Evolutionary conservation across 352 stramenopile species (phyloP).

Genomic region (Pythium volutum): DNA sequence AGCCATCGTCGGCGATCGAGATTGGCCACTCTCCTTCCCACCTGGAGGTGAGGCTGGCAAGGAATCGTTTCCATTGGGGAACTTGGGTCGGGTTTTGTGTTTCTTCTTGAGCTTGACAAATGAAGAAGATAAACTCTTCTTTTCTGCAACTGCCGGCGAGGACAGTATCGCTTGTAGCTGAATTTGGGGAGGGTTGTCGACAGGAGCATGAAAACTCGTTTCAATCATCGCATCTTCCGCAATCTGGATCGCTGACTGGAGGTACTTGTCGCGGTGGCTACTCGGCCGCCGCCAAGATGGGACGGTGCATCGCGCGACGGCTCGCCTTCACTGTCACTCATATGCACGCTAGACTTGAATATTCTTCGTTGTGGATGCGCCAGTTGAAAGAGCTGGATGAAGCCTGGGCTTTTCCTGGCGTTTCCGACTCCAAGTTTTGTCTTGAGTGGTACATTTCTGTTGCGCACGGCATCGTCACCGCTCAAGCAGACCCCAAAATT

Average conservation of each 20-base stretch:
- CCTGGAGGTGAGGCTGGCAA: conserved; percentile 10
- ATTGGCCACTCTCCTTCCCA: background rate
- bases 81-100: conserved; percentile 15
- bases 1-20: conserved; percentile 24
- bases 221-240: conserved; percentile 20
- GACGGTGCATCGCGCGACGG: background rate
- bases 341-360: background rate
- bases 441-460: conserved; percentile 90
- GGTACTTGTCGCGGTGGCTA: background rate
- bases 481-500: conserved; percentile 90
- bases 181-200: conserved; percentile 3
- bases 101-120: conserved; percentile 28
- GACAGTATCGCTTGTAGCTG: conserved; percentile 14
- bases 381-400: conserved; percentile 63
- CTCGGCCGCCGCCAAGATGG: background rate
- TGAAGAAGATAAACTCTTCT: conserved; percentile 14
- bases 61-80: background rate
- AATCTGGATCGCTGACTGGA: conserved; percentile 18
- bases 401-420: conserved; percentile 60
- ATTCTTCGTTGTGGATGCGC: conserved; percentile 4
- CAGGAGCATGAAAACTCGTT: background rate
- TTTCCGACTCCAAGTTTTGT: conserved; percentile 20
- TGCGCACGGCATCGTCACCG: conserved; percentile 69
- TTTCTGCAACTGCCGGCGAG: conserved; percentile 10
- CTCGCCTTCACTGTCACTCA: background rate